Percentiles rank a stretch among this genome's conserved stretches.
These are phyloP conservation scores for Ogataea parapolymorpha DNA, from an alignment of 805 yeast species.

Conservation along the genomic window DNA sequence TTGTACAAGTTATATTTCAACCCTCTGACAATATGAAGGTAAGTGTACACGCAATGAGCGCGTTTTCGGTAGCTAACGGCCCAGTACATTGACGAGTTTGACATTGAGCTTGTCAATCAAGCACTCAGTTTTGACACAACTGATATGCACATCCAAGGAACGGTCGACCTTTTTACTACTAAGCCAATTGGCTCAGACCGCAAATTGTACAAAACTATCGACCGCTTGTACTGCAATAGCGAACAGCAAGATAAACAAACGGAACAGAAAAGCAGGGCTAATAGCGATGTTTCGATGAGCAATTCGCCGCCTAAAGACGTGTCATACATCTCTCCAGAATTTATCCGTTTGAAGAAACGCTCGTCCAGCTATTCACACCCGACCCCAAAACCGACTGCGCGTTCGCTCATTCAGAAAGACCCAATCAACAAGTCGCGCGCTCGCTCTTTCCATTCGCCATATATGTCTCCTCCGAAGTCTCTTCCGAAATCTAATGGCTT, in stretches of 20 bases:
- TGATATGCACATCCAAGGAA: conserved; percentile 77
- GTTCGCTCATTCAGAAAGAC: conserved; percentile 10
- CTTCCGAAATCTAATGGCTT: conserved; percentile 14
- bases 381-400: conserved; percentile 14
- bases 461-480: conserved; percentile 27
- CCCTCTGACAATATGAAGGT: conserved; percentile 15
- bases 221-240: conserved; percentile 44
- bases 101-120: conserved; percentile 87
- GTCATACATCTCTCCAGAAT: conserved; percentile 27
- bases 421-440: conserved; percentile 23
- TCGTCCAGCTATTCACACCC: conserved; percentile 33
- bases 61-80: conserved; percentile 2
- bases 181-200: conserved; percentile 89
- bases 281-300: conserved; percentile 22
- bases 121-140: conserved; percentile 74
- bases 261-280: conserved; percentile 16
- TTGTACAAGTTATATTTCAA: background rate
- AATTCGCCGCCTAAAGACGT: conserved; percentile 13
- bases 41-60: background rate
- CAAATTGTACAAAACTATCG: conserved; percentile 83
- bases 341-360: conserved; percentile 30
- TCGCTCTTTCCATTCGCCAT: conserved; percentile 30
- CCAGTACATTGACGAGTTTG: conserved; percentile 88
- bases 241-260: conserved; percentile 10
- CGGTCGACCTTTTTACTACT: conserved; percentile 91